Evolutionary conservation across 1,284 basidiomycete genomes (phyloP), one percentile per base, ranked within the genome.

Genomic region (Fomitopsis betulina): DNA sequence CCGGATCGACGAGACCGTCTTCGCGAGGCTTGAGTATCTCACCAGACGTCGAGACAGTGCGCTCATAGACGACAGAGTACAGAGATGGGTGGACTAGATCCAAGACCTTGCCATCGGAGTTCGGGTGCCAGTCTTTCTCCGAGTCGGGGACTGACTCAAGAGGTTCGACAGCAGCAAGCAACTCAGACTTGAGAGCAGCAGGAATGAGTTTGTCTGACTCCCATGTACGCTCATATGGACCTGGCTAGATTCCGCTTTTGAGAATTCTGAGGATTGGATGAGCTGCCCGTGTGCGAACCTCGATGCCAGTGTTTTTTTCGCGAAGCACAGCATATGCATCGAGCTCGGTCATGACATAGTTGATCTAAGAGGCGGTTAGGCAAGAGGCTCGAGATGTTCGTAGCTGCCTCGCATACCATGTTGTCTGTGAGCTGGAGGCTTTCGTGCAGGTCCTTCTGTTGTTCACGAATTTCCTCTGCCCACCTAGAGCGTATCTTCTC

Each of bases 171-270:
- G 21, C 52, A 4, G 43, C n/a, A 2, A 62, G 23, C 35, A 60
- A 53, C 2, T 27, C n/a, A 1, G 40, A n/a, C 27, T 57, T 62
- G 27, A 58, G 19, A 8, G 39, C 35, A 0, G 58, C 27, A 27
- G 61, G 58, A 12, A 62, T 58, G 7, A 62, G 53, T 73, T 60
- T 71, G 70, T 54, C 71, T 68, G 27, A 76, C 33, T n/a, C 30
- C 45, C 45, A 47, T 15, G 25, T 47, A 15, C 45, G 45, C 25
- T 47, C 45, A 27, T 30, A 47, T 6, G 45, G 45, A 17, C 45
- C 45, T 2, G 45, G 45, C 45, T 47, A 47, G 10, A 21, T 15
- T 23, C 27, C 25, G 13, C 15, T 2, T 4, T 25, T 30, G 45
- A 10, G 25, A 1, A 17, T 47, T 7, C 6, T 8, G 25, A 15